These are phyloP conservation scores for Phytomonas sp. DNA, from an alignment of 208 protist species.

Conservation along the genomic window DNA sequence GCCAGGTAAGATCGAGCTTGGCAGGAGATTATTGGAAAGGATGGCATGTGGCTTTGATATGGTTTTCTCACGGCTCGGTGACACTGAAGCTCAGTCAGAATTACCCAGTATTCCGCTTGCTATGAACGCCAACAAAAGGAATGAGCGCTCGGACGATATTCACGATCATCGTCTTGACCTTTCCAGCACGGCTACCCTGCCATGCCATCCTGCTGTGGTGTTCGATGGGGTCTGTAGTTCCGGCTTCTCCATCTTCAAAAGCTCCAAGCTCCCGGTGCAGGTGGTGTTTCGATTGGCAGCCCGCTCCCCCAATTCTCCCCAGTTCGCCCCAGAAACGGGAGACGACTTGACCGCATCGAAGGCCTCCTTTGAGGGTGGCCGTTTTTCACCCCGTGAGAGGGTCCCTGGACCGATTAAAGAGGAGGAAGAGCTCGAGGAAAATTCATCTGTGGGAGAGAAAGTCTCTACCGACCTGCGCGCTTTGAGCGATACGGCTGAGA, in stretches of 20 bases:
- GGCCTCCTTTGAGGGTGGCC: neutral
- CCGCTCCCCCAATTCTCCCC: neutral
- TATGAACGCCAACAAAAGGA: neutral
- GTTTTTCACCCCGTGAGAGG: neutral
- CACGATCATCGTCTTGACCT: conserved; percentile 14
- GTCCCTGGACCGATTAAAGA: neutral
- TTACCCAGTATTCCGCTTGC: neutral
- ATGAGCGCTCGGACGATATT: neutral
- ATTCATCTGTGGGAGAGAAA: neutral
- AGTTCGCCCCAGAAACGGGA: neutral
- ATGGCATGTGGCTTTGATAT: conserved; percentile 43
- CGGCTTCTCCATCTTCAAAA: conserved; percentile 78
- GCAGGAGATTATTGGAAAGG: conserved; percentile 35
- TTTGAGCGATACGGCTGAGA: neutral
- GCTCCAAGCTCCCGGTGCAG: conserved; percentile 67
- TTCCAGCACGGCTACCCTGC: conserved; percentile 35
- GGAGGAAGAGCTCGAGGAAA: neutral
- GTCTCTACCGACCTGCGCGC: neutral
- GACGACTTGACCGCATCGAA: neutral
- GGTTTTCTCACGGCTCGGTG: conserved; percentile 27
- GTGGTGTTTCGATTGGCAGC: conserved; percentile 20
- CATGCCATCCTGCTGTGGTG: conserved; percentile 48
- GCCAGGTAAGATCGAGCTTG: conserved; percentile 32
- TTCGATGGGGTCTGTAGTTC: conserved; percentile 29
- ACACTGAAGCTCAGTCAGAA: neutral